A percentile compares a stretch with the other conserved stretches of the same genome.
Conservation (phyloP, 805 yeast genomes). For the Wickerhamomyces canadensis region DNA sequence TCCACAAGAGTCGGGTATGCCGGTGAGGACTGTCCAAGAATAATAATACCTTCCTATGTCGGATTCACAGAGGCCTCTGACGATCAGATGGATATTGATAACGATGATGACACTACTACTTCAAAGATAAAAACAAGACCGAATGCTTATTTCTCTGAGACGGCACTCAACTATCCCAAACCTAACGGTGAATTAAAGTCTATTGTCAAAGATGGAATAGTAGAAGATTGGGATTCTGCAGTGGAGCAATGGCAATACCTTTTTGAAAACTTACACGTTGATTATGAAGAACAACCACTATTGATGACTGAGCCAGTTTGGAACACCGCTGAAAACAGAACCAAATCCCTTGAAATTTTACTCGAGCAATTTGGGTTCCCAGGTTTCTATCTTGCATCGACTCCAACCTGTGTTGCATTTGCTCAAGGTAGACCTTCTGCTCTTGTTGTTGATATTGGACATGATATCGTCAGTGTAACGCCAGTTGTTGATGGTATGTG, state of each 20-base stretch:
- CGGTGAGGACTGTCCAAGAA: slow-evolving; percentile 84
- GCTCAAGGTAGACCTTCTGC: slow-evolving; percentile 87
- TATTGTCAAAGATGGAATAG: slow-evolving; percentile 52
- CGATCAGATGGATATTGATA: slow-evolving; percentile 20
- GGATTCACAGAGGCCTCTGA: slow-evolving; percentile 27
- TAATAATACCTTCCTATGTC: slow-evolving; percentile 67
- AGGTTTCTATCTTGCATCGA: slow-evolving; percentile 74
- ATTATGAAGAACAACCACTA: slow-evolving; percentile 65
- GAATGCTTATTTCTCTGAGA: slow-evolving; percentile 31
- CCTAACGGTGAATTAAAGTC: slow-evolving; percentile 47
- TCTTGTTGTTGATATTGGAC: slow-evolving; percentile 81
- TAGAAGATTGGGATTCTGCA: slow-evolving; percentile 86
- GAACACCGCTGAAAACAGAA: slow-evolving; percentile 65
- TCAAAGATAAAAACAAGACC: slow-evolving; percentile 15
- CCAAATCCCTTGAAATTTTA: slow-evolving; percentile 63
- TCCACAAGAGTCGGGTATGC: slow-evolving; percentile 85
- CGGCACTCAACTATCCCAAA: slow-evolving; percentile 46
- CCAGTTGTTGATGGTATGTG: slow-evolving; percentile 83
- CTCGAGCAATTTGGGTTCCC: slow-evolving; percentile 69
- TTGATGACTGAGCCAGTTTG: slow-evolving; percentile 84
- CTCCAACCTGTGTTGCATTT: slow-evolving; percentile 85
- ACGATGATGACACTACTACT: slow-evolving; percentile 18
- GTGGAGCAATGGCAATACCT: slow-evolving; percentile 65
- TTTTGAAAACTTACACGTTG: slow-evolving; percentile 46
- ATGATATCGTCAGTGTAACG: slow-evolving; percentile 68